Evolutionary conservation across 306 rosid genomes (phyloP), one percentile per base, ranked within the genome.

Genomic region (Urtica urens): DNA sequence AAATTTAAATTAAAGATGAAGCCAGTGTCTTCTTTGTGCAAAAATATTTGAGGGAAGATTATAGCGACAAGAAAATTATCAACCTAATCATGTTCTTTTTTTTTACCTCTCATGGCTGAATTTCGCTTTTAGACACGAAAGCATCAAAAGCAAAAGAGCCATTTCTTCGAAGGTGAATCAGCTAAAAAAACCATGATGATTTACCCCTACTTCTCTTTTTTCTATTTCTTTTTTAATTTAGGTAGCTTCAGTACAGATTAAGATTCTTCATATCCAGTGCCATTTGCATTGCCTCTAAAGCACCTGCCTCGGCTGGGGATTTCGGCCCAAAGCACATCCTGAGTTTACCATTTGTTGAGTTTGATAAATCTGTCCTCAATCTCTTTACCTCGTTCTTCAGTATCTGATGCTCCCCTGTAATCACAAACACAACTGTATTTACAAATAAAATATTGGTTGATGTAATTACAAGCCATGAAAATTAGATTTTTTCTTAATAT

Each of bases 351-450:
- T 60, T 23, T 21, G 29, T 62, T 12, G 46, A 37, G 38, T 59
- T 50, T 24, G 54, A 21, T 46, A 61, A 51, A n/a, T 28, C 9
- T 7, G n/a, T 17, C 58, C 62, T 59, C 46, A 66, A 24, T 50
- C 58, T 49, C 58, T 42, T 52, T 2, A 49, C 63, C 42, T 56
- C 64, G 51, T 56, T 64, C 59, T 55, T 41, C 47, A 64, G 62
- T 25, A 41, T 30, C 65, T 60, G 77, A 44, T 71, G 63, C 50
- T 59, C 33, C 13, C 49, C 78, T 66, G 78, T 6, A 52, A 17
- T 57, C 47, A 41, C 23, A 63, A 13, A 8, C n/a, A n/a, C n/a
- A n/a, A n/a, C n/a, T n/a, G n/a, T n/a, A n/a, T n/a, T n/a, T n/a
- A n/a, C n/a, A n/a, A n/a, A n/a, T n/a, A n/a, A n/a, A n/a, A n/a